These are phyloP conservation scores for Boletellus ananas DNA, from an alignment of 768 basidiomycete genomes.

Conservation along the genomic window DNA sequence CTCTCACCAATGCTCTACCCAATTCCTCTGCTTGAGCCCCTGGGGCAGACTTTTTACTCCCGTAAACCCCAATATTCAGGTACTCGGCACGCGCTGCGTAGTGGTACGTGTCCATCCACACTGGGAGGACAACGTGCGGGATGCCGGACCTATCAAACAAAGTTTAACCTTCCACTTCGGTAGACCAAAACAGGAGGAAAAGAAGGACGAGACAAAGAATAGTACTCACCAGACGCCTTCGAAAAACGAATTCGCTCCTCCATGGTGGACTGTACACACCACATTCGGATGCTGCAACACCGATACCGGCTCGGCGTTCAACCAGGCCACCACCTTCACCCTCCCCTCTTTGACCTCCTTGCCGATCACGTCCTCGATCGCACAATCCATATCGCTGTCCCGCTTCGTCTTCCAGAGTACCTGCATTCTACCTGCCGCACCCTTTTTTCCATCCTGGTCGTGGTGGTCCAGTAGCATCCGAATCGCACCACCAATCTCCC, in stretches of 20 bases:
- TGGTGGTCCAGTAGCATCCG: conserved; percentile 3
- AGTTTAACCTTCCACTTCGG: neutral
- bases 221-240: neutral
- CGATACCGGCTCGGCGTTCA: conserved; percentile 9
- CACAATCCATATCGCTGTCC: neutral
- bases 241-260: conserved; percentile 1
- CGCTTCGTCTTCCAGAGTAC: conserved; percentile 10
- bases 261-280: conserved; percentile 2
- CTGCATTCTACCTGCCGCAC: neutral
- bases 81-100: neutral
- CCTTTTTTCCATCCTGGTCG: neutral
- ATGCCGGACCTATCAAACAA: conserved; percentile 8
- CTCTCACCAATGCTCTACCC: conserved; percentile 1
- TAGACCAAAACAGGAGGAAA: neutral
- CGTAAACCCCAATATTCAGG: conserved; percentile 6
- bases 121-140: conserved; percentile 8
- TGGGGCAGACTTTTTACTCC: neutral
- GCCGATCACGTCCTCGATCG: neutral
- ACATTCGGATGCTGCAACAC: conserved; percentile 5
- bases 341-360: conserved; percentile 4
- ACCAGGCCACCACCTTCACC: conserved; percentile 9
- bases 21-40: conserved; percentile 1
- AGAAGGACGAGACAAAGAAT: no score
- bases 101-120: conserved; percentile 13
- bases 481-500: conserved; percentile 5